Evolutionary conservation across 257 asterid species (phyloP).

Genomic region (Coffea canephora): DNA sequence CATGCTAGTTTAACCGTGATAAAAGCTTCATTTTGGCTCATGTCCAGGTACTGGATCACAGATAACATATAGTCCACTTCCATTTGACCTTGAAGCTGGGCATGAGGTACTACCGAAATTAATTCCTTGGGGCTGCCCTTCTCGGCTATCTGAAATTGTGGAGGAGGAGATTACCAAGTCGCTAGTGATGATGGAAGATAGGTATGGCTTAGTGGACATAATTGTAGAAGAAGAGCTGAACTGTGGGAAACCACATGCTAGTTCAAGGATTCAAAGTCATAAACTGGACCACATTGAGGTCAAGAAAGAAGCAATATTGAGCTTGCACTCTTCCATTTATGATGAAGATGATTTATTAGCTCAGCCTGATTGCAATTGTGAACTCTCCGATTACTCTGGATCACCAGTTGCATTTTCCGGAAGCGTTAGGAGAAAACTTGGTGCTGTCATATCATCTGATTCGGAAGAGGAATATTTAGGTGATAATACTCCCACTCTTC

Average conservation of each 20-base stretch:
- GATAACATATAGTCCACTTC: slow-evolving; percentile 49
- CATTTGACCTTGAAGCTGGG: slow-evolving; percentile 84
- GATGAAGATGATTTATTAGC: slow-evolving; percentile 45
- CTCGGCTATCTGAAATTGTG: slow-evolving; percentile 75
- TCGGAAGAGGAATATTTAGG: slow-evolving; percentile 63
- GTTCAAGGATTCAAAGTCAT: slow-evolving; percentile 15
- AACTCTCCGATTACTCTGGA: slow-evolving; percentile 51
- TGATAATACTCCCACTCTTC: slow-evolving; percentile 35
- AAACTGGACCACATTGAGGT: slow-evolving; percentile 42
- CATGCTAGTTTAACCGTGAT: background rate
- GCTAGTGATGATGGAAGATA: slow-evolving; percentile 47
- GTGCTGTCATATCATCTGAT: slow-evolving; percentile 68
- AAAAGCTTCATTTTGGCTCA: background rate
- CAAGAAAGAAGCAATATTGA: slow-evolving; percentile 71
- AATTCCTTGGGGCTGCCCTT: slow-evolving; percentile 58
- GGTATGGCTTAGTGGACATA: slow-evolving; percentile 30
- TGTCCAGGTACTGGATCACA: slow-evolving; percentile 46
- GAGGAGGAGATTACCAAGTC: slow-evolving; percentile 72
- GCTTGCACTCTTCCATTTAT: slow-evolving; percentile 39
- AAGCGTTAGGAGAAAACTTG: slow-evolving; percentile 49
- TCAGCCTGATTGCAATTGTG: slow-evolving; percentile 36
- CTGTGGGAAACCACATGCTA: slow-evolving; percentile 20
- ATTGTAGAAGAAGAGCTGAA: slow-evolving; percentile 32
- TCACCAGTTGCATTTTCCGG: slow-evolving; percentile 59
- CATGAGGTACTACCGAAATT: slow-evolving; percentile 67